phyloP scores from a whole-genome alignment of 106 monocot species.

The Vanilla planifolia region DNA sequence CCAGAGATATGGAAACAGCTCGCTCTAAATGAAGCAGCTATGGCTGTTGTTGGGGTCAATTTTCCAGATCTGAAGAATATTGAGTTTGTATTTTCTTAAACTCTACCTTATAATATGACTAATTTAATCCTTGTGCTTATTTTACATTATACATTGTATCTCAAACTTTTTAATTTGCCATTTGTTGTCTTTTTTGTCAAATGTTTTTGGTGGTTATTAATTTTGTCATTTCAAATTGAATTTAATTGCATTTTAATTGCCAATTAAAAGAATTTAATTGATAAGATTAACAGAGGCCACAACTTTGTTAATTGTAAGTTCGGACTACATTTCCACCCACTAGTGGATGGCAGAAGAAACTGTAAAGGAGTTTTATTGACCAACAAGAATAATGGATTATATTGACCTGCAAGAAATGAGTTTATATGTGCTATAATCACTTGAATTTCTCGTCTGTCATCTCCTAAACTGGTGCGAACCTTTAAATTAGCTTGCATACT shows the following conservation, averaged over 20 bases:
- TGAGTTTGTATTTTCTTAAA: conserved; percentile 60
- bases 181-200: not conserved
- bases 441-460: not conserved
- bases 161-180: not conserved
- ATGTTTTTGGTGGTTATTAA: too few relatives aligned
- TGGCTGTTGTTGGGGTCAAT: conserved; percentile 84
- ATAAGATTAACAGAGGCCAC: too few relatives aligned
- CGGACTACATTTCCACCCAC: not conserved
- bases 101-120: not conserved
- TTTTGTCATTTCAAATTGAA: too few relatives aligned
- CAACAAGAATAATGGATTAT: not conserved
- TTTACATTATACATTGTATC: not conserved
- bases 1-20: conserved; percentile 70
- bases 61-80: conserved; percentile 82
- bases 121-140: not conserved
- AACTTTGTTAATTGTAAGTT: not conserved
- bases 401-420: not conserved
- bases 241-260: too few relatives aligned
- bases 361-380: not conserved
- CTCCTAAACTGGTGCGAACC: not conserved
- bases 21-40: conserved; percentile 87
- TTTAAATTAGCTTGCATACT: too few relatives aligned
- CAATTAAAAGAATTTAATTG: too few relatives aligned
- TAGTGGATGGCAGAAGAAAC: not conserved
- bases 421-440: not conserved